These are phyloP conservation scores for Metschnikowia orientalis DNA, from an alignment of 805 yeast genomes.

Conservation along the genomic window DNA sequence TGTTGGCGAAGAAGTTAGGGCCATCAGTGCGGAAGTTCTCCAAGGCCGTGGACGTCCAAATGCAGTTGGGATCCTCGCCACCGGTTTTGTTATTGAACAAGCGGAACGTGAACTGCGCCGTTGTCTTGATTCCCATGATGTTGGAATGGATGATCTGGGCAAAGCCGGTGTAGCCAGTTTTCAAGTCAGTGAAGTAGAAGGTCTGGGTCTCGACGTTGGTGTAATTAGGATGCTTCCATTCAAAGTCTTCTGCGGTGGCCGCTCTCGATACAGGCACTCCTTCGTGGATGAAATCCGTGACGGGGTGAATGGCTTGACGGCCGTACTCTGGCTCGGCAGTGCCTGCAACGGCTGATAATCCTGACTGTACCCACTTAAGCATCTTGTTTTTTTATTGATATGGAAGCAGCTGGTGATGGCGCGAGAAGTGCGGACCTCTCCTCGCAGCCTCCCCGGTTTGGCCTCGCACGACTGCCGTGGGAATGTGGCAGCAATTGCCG, in stretches of 20 bases:
- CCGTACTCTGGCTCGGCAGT: conserved; percentile 98
- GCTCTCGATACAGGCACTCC: conserved; percentile 42
- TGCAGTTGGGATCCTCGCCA: conserved; percentile 34
- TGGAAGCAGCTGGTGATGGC: too few species aligned
- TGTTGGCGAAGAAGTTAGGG: conserved; percentile 73
- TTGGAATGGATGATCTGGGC: conserved; percentile 94
- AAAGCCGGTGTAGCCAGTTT: conserved; percentile 69
- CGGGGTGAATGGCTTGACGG: conserved; percentile 83
- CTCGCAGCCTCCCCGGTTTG: too few species aligned
- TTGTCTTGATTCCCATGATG: conserved; percentile 77
- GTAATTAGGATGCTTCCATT: conserved; percentile 67
- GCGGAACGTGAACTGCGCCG: conserved; percentile 93
- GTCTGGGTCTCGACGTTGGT: conserved; percentile 96
- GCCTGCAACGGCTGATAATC: conserved; percentile 92
- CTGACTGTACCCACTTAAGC: conserved; percentile 82
- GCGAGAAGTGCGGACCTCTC: too few species aligned
- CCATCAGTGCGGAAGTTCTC: conserved; percentile 74
- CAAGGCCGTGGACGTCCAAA: conserved; percentile 91
- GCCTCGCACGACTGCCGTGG: too few species aligned
- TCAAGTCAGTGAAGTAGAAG: conserved; percentile 71
- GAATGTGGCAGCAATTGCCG: too few species aligned
- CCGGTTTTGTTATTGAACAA: conserved; percentile 53
- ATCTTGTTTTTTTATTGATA: too few species aligned
- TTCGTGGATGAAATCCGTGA: conserved; percentile 49
- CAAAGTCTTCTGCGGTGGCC: conserved; percentile 63